Percentiles rank a stretch among this genome's conserved stretches.
Conservation (phyloP, 2,329 filamentous ascomycete species). For the Aspergillus aculeatinus region DNA sequence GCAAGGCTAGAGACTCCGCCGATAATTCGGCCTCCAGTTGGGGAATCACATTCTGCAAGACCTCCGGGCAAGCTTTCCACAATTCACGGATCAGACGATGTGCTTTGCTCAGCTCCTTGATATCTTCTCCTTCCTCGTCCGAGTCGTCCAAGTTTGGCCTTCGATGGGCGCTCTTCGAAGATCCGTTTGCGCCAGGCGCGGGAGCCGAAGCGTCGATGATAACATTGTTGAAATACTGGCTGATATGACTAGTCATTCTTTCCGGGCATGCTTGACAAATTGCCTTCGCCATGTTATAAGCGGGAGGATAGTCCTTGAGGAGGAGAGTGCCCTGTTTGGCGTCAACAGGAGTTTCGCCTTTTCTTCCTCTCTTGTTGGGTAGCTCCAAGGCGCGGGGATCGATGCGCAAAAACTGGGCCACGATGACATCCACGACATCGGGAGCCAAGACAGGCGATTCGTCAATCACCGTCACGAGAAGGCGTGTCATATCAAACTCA, state of each 20-base stretch:
- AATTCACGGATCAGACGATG: conserved; percentile 86
- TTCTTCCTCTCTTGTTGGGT: conserved; percentile 59
- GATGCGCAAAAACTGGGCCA: conserved; percentile 91
- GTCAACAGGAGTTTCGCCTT: conserved; percentile 58
- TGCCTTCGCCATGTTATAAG: conserved; percentile 94
- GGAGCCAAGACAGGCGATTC: conserved; percentile 75
- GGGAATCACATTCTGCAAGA: conserved; percentile 89
- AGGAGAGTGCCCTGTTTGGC: conserved; percentile 78
- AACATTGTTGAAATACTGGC: conserved; percentile 95
- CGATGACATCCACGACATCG: conserved; percentile 85
- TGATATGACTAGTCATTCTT: conserved; percentile 92
- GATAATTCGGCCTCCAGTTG: conserved; percentile 90
- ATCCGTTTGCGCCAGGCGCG: conserved; percentile 55
- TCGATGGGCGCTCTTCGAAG: conserved; percentile 41
- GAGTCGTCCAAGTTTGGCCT: conserved; percentile 58
- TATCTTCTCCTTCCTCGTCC: conserved; percentile 74
- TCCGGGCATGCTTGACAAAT: conserved; percentile 87
- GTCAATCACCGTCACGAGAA: conserved; percentile 82
- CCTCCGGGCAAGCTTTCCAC: conserved; percentile 85
- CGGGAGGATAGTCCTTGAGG: conserved; percentile 83
- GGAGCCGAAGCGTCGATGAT: conserved; percentile 80
- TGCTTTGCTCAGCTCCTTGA: conserved; percentile 85
- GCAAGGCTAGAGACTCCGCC: conserved; percentile 83
- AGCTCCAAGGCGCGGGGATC: conserved; percentile 60
- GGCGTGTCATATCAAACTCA: conserved; percentile 84